Evolutionary conservation across 805 yeast species (phyloP).

Genomic region (Teunomyces stri): DNA sequence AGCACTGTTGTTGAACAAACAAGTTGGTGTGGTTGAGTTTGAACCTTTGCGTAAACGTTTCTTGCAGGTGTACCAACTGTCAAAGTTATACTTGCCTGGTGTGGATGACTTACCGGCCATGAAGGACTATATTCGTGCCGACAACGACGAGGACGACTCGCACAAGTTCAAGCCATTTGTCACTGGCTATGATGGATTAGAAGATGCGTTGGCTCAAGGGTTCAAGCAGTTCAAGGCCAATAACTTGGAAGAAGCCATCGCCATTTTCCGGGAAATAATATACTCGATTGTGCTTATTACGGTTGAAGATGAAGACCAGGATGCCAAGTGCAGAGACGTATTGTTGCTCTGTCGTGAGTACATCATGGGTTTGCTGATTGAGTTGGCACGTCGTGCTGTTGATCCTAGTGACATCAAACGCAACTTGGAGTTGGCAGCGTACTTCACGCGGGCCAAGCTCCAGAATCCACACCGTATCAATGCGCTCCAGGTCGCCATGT

Average conservation of each 20-base stretch:
- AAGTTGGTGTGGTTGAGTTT: conserved; percentile 80
- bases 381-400: conserved; percentile 80
- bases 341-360: conserved; percentile 80
- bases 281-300: conserved; percentile 70
- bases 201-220: conserved; percentile 63
- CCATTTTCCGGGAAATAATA: conserved; percentile 72
- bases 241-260: conserved; percentile 78
- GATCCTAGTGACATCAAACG: conserved; percentile 73
- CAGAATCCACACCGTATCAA: conserved; percentile 80
- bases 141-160: conserved; percentile 54
- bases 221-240: conserved; percentile 81
- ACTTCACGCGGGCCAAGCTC: conserved; percentile 82
- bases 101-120: conserved; percentile 73
- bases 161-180: conserved; percentile 55
- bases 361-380: conserved; percentile 88
- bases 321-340: conserved; percentile 67
- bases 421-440: conserved; percentile 91
- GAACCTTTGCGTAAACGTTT: conserved; percentile 85
- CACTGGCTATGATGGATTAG: conserved; percentile 70
- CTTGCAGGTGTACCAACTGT: conserved; percentile 77
- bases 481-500: conserved; percentile 94
- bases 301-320: conserved; percentile 74
- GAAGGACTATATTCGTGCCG: conserved; percentile 64
- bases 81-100: conserved; percentile 73
- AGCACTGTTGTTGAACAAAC: conserved; percentile 86